Conservation (phyloP, 176 grass and related monocot genomes). For the Eragrostis curvula region DNA sequence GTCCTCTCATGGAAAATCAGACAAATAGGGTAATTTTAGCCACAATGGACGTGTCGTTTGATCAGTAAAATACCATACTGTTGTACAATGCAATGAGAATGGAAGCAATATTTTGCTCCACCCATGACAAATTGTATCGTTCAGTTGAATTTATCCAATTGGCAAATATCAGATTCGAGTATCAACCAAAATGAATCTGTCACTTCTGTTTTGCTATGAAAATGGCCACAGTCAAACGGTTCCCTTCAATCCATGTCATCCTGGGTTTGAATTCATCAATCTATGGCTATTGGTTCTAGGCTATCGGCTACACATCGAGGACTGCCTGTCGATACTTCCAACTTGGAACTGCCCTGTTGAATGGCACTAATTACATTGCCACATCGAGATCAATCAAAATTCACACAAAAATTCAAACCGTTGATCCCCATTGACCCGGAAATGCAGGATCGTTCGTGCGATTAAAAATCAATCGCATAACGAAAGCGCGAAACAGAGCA, state of each 20-base stretch:
- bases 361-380: too few species aligned
- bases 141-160: neutral
- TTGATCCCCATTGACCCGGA: neutral
- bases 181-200: neutral
- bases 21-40: neutral
- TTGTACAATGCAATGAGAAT: neutral
- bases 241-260: neutral
- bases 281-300: neutral
- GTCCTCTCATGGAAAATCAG: neutral
- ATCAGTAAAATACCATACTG: neutral
- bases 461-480: too few species aligned
- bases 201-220: neutral
- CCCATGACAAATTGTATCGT: too few species aligned
- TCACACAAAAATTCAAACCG: too few species aligned
- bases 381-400: too few species aligned
- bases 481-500: neutral
- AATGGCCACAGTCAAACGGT: neutral
- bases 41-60: neutral
- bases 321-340: slow-evolving; percentile 13
- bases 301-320: neutral
- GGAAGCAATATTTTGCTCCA: neutral
- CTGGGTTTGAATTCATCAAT: neutral
- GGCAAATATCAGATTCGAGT: neutral
- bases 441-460: neutral
- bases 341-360: slow-evolving; percentile 6